Conservation (phyloP, 495 filamentous ascomycete genomes). For the Melanomma pulvis-pyrius region DNA sequence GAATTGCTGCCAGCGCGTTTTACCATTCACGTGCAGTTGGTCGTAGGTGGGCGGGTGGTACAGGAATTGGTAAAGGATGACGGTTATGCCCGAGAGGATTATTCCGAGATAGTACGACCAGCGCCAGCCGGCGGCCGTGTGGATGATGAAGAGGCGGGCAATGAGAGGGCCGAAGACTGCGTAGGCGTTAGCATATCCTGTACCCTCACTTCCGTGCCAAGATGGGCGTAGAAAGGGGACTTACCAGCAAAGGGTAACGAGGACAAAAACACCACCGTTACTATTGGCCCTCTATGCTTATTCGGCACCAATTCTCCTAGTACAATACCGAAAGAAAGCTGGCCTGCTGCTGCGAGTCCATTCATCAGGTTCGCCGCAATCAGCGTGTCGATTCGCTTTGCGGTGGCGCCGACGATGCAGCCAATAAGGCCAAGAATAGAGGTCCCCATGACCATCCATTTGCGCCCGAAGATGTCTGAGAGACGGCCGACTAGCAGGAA, state of each 20-base stretch:
- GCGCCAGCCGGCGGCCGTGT: slow-evolving; percentile 50
- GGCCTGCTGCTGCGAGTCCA: slow-evolving; percentile 42
- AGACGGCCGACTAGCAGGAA: slow-evolving; percentile 42
- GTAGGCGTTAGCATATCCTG: background rate
- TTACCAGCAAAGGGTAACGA: slow-evolving; percentile 36
- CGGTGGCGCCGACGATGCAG: slow-evolving; percentile 39
- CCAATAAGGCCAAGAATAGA: slow-evolving; percentile 37
- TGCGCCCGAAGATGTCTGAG: slow-evolving; percentile 44
- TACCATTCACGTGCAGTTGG: slow-evolving; percentile 40
- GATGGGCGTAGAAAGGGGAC: background rate
- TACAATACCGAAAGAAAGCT: slow-evolving; percentile 45
- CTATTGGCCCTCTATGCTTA: slow-evolving; percentile 38
- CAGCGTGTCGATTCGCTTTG: slow-evolving; percentile 37
- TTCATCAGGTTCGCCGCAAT: slow-evolving; percentile 41
- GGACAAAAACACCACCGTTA: slow-evolving; percentile 35
- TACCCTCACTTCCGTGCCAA: background rate
- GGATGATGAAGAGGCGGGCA: slow-evolving; percentile 36
- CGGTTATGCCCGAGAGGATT: slow-evolving; percentile 50
- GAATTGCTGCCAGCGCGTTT: slow-evolving; percentile 40
- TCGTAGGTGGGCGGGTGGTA: slow-evolving; percentile 43
- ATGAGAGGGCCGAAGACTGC: slow-evolving; percentile 43
- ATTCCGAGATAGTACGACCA: slow-evolving; percentile 80
- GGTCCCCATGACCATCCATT: slow-evolving; percentile 40
- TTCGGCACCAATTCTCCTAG: slow-evolving; percentile 43
- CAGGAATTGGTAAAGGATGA: slow-evolving; percentile 40